Evolutionary conservation across 192 early-diverging fungal genomes (phyloP).

Genomic region (Endogone sp.): DNA sequence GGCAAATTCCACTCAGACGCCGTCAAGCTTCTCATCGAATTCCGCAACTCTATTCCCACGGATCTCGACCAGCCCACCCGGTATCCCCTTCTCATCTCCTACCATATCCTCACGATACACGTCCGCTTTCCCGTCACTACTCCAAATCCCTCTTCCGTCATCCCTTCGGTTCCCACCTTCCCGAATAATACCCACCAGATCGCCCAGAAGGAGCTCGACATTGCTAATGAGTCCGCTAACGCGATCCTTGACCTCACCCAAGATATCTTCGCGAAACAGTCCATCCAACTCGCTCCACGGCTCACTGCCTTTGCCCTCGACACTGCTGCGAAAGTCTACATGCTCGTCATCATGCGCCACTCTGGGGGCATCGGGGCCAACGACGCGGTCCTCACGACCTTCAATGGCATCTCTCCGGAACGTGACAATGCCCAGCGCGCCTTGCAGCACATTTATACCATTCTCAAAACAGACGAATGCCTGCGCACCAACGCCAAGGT

Average conservation of each 20-base stretch:
- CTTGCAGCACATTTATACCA: not conserved
- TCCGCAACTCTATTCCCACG: not conserved
- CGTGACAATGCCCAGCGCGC: not conserved
- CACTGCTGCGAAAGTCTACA: not conserved
- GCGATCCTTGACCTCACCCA: not conserved
- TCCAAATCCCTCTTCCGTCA: not conserved
- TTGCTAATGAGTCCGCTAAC: not conserved
- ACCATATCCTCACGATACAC: not conserved
- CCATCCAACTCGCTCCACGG: not conserved
- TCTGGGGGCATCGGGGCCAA: not conserved
- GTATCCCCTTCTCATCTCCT: not conserved
- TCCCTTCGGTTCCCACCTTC: not conserved
- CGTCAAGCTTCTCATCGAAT: not conserved
- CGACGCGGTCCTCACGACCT: too few species aligned
- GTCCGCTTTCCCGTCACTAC: not conserved
- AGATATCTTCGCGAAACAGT: not conserved
- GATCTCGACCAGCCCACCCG: not conserved
- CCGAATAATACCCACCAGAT: not conserved
- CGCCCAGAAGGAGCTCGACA: not conserved
- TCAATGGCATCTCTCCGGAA: too few species aligned
- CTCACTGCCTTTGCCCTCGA: not conserved
- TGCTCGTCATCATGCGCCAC: not conserved
- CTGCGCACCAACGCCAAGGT: not conserved
- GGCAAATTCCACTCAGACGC: not conserved
- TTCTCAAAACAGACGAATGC: not conserved